These are phyloP conservation scores for Rhododendron griersonianum DNA, from an alignment of 148 eudicot genomes.

Conservation along the genomic window DNA sequence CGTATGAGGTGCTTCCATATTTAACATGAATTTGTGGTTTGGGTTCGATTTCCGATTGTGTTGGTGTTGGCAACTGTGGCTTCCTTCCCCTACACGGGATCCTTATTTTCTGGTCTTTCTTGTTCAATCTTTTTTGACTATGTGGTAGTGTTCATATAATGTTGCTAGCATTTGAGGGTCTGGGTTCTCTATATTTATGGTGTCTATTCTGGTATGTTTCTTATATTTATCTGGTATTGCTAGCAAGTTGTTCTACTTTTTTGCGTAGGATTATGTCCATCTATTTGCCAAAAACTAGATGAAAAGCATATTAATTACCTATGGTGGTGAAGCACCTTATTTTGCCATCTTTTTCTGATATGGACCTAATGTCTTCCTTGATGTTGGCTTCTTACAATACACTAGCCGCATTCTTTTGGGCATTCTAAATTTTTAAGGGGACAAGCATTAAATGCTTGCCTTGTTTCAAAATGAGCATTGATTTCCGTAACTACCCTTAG, in stretches of 20 bases:
- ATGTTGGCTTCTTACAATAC: no score
- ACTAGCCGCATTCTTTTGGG: neutral
- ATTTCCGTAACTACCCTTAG: no score
- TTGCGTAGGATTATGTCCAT: neutral
- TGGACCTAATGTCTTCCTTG: no score
- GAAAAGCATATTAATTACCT: neutral
- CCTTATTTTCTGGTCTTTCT: neutral
- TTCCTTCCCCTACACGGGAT: neutral
- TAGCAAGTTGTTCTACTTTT: neutral
- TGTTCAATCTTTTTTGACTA: neutral
- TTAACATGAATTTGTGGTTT: neutral
- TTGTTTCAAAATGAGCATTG: no score
- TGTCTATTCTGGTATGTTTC: neutral
- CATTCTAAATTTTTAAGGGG: neutral
- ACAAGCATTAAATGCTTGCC: no score
- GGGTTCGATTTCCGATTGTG: neutral
- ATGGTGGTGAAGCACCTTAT: neutral
- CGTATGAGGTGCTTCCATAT: neutral
- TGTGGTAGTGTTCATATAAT: neutral
- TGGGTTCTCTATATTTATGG: neutral
- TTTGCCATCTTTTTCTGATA: no score
- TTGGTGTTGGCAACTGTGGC: neutral
- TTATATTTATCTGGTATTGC: neutral
- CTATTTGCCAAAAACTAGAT: neutral
- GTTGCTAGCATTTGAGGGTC: neutral